Conservation (phyloP, 2,329 filamentous ascomycete species). For the Cercospora citrullina region DNA sequence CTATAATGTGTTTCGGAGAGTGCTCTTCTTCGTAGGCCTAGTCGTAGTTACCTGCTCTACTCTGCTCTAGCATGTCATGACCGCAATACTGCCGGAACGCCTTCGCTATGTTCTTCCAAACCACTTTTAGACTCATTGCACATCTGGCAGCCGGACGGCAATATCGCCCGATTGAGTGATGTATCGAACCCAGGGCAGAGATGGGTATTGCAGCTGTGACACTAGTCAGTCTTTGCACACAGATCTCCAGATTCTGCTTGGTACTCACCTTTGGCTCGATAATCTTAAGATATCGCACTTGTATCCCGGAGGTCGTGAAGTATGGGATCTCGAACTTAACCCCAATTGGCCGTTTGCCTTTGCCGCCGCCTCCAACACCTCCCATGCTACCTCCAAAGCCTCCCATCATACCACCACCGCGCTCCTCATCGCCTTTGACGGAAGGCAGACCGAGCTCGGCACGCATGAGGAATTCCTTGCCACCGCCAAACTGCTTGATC, state of each 20-base stretch:
- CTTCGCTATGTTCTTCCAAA: slow-evolving; percentile 19
- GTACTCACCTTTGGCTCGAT: slow-evolving; percentile 88
- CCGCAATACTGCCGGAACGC: slow-evolving; percentile 7
- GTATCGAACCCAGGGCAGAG: slow-evolving; percentile 95
- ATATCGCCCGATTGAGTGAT: slow-evolving; percentile 98
- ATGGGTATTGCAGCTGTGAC: slow-evolving; percentile 94
- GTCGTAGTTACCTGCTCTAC: neutral
- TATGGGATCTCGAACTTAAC: slow-evolving; percentile 99
- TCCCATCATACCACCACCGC: slow-evolving; percentile 92
- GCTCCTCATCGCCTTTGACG: slow-evolving; percentile 88
- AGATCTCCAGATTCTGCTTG: neutral
- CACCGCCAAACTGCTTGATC: slow-evolving; percentile 99
- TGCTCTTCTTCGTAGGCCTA: neutral
- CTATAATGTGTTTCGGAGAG: neutral
- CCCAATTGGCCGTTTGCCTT: slow-evolving; percentile 93
- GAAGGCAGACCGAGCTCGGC: slow-evolving; percentile 92
- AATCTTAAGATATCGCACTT: slow-evolving; percentile 97
- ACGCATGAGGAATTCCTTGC: slow-evolving; percentile 97
- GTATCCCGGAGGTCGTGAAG: slow-evolving; percentile 98
- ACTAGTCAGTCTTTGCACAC: slow-evolving; percentile 21
- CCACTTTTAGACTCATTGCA: slow-evolving; percentile 36
- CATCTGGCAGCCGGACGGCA: slow-evolving; percentile 89
- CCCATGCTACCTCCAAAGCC: slow-evolving; percentile 97
- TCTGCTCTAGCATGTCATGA: neutral
- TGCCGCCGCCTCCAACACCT: slow-evolving; percentile 78